These are phyloP conservation scores for Aphanomyces cochlioides DNA, from an alignment of 352 stramenopile species.

Conservation along the genomic window DNA sequence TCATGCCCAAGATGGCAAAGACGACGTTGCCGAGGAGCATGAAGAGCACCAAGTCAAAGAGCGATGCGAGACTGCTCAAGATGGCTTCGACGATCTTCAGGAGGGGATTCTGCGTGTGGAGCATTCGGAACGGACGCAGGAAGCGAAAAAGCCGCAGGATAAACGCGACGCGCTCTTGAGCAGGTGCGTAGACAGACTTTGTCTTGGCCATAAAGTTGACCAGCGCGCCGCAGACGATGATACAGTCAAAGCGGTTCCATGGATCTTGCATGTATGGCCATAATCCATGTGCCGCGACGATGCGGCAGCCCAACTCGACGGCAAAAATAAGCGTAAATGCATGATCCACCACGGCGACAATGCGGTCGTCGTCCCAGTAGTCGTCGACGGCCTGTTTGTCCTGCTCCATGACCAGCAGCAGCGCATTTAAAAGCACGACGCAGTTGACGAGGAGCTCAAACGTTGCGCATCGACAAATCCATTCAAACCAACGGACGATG, in stretches of 20 bases:
- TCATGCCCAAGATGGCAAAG: slow-evolving; percentile 82
- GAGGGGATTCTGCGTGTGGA: slow-evolving; percentile 72
- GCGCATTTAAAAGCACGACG: slow-evolving; percentile 66
- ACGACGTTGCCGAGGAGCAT: slow-evolving; percentile 65
- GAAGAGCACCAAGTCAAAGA: slow-evolving; percentile 60
- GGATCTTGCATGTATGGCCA: slow-evolving; percentile 67
- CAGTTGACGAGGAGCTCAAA: slow-evolving; percentile 80
- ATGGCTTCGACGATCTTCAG: slow-evolving; percentile 67
- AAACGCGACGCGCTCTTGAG: slow-evolving; percentile 53
- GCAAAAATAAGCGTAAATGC: slow-evolving; percentile 68
- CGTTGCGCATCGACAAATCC: not conserved
- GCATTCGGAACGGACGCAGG: slow-evolving; percentile 66
- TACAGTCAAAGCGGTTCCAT: slow-evolving; percentile 77
- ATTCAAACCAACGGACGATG: slow-evolving; percentile 5
- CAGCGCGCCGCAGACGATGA: slow-evolving; percentile 57
- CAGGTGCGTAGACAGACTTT: slow-evolving; percentile 39
- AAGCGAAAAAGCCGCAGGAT: slow-evolving; percentile 76
- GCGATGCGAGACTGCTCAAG: slow-evolving; percentile 58
- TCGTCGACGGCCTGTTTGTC: slow-evolving; percentile 50
- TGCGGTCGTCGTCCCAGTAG: slow-evolving; percentile 32
- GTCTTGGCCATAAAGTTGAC: slow-evolving; percentile 65
- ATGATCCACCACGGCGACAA: slow-evolving; percentile 34
- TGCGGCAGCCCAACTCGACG: slow-evolving; percentile 63
- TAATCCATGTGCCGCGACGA: slow-evolving; percentile 49
- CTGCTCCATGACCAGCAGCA: slow-evolving; percentile 76